Conservation (phyloP, 2,329 filamentous ascomycete species). For the Dactylonectria macrodidyma region DNA sequence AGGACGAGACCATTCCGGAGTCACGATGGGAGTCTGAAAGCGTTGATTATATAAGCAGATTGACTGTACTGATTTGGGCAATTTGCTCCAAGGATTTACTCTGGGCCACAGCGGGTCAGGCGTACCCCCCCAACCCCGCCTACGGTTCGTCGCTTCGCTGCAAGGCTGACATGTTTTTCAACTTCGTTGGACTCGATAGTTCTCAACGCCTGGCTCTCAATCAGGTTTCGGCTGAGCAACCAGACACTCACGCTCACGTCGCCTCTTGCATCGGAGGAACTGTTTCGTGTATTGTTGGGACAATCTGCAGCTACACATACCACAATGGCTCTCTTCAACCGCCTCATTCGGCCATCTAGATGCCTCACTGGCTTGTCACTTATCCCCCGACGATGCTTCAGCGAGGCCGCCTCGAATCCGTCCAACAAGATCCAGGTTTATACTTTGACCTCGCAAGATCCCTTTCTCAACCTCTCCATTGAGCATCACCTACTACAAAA, state of each 20-base stretch:
- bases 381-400: constrained; percentile 51
- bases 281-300: constrained; percentile 1
- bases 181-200: not conserved
- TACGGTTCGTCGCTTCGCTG: constrained; percentile 36
- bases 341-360: constrained; percentile 19
- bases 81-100: no score
- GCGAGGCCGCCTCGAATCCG: constrained; percentile 58
- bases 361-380: constrained; percentile 22
- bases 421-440: constrained; percentile 76
- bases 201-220: constrained; percentile 2
- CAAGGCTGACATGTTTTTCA: constrained; percentile 37
- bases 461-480: constrained; percentile 92
- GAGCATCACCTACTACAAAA: constrained; percentile 91
- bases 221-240: constrained; percentile 4
- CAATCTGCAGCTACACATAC: not conserved
- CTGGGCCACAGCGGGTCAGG: constrained; percentile 16
- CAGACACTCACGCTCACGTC: not conserved
- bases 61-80: no score
- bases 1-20: no score
- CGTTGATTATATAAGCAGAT: no score
- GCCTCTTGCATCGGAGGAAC: not conserved
- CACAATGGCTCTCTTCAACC: constrained; percentile 32
- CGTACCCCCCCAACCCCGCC: not conserved
- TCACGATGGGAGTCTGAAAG: no score
- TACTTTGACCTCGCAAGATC: constrained; percentile 78